These are phyloP conservation scores for Hura crepitans DNA, from an alignment of 441 rosid species.

Conservation along the genomic window DNA sequence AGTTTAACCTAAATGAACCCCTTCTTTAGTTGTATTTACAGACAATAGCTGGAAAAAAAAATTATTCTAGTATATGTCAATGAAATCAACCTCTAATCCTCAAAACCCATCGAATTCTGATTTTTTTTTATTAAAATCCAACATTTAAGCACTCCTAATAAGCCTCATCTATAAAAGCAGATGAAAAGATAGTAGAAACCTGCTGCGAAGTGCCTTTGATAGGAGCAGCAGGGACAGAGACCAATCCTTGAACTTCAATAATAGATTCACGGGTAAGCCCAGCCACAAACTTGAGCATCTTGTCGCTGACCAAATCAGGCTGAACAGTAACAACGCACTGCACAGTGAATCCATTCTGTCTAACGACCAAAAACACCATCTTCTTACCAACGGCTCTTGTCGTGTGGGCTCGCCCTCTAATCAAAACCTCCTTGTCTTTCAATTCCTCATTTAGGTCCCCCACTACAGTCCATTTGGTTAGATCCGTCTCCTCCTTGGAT, in stretches of 20 bases:
- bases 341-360: constrained; percentile 60
- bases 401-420: constrained; percentile 63
- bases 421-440: constrained; percentile 42
- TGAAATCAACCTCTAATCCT: neutral
- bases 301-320: constrained; percentile 44
- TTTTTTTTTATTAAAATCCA: too few relatives aligned
- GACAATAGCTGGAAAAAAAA: neutral
- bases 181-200: constrained; percentile 25
- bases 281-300: constrained; percentile 56
- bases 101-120: too few relatives aligned
- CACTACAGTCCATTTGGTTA: constrained; percentile 40
- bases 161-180: neutral
- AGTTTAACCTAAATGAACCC: neutral
- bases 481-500: constrained; percentile 45
- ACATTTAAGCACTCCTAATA: too few relatives aligned
- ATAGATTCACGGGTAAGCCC: constrained; percentile 59
- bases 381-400: constrained; percentile 50
- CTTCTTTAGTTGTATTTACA: neutral
- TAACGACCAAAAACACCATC: constrained; percentile 59
- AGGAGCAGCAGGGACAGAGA: constrained; percentile 47
- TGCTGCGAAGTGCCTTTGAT: constrained; percentile 66
- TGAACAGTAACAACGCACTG: constrained; percentile 60
- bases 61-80: neutral
- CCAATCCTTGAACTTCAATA: constrained; percentile 48
- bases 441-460: constrained; percentile 39